Base-by-base conservation (phyloP, 495 filamentous ascomycete genomes). In the Staphylotrichum tortipilum region DNA sequence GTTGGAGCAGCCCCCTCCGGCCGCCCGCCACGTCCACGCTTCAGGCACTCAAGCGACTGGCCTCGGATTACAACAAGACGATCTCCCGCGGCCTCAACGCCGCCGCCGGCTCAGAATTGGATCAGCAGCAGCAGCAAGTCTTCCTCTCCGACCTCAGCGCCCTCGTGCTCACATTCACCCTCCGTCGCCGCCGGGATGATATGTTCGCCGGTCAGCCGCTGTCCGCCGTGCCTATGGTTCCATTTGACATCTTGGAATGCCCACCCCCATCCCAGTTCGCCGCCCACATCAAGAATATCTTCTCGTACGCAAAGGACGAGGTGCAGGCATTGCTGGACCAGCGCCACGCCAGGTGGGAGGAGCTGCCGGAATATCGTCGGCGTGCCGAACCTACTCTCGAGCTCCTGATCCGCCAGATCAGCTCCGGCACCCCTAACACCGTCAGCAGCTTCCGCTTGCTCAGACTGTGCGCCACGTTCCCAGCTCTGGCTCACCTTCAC, bases 381-480 rank as follows among this genome's bases (percentile, higher is more conserved):
- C 2, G 38, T 28, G 7, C 21, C 38, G 38, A 41, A 17, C 38
- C 38, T 12, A 41, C 38, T 12, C 21, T 41, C 11, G 38, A 38
- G 36, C 36, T 38, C 36, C 36, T 38, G 7, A 19, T 38, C 36
- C 36, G 36, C 36, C 36, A 38, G 36, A 38, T 38, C 36, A 38
- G 36, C 17, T 18, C 36, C 36, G 36, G 36, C 36, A 19, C 36
- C 36, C 36, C 38, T 14, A 28, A 41, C 38, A 41, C 23, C 21
- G 12, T 23, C 38, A 26, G 38, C 38, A 24, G 23, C 21, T 41
- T 41, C 23, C 38, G 23, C 21, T 22, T 41, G 21, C 38, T 41
- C 12, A 41, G 38, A 22, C 38, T 41, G 38, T 41, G 38, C 38
- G 38, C 38, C 38, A 41, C 38, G 23, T 41, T 38, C 38, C 38